These are phyloP conservation scores for Leptographium galeiforme DNA, from an alignment of 2,329 filamentous ascomycete genomes.

Conservation along the genomic window DNA sequence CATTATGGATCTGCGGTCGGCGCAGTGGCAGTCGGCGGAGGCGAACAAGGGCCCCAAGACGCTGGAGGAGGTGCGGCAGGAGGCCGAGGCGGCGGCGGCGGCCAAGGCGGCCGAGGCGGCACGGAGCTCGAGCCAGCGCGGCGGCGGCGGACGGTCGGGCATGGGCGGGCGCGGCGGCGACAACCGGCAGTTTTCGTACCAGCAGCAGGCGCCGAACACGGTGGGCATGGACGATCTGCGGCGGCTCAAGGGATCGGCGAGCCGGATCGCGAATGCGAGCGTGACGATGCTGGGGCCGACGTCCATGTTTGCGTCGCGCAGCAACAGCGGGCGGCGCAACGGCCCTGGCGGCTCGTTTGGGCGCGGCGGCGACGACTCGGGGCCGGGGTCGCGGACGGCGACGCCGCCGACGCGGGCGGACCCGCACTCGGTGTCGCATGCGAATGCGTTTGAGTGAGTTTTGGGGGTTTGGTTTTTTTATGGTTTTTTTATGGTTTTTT, in stretches of 20 bases:
- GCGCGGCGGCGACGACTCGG: conserved; percentile 71
- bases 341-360: conserved; percentile 58
- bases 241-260: conserved; percentile 55
- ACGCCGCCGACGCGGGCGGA: conserved; percentile 55
- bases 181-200: conserved; percentile 69
- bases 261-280: conserved; percentile 48
- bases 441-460: conserved; percentile 88
- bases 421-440: conserved; percentile 41
- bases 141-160: conserved; percentile 54
- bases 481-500: too few species aligned
- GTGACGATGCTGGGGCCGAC: conserved; percentile 59
- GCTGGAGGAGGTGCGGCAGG: conserved; percentile 77
- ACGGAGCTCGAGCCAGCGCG: conserved; percentile 44
- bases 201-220: conserved; percentile 66
- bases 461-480: too few species aligned
- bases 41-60: conserved; percentile 93
- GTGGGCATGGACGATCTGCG: conserved; percentile 86
- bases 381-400: conserved; percentile 74
- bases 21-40: conserved; percentile 77
- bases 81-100: conserved; percentile 63
- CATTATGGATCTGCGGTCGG: conserved; percentile 67
- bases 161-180: conserved; percentile 55
- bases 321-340: conserved; percentile 69
- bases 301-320: conserved; percentile 78
- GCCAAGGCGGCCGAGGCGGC: conserved; percentile 67